Evolutionary conservation across 2,329 filamentous ascomycete species (phyloP).

Genomic region (Pseudonectria foliicola): DNA sequence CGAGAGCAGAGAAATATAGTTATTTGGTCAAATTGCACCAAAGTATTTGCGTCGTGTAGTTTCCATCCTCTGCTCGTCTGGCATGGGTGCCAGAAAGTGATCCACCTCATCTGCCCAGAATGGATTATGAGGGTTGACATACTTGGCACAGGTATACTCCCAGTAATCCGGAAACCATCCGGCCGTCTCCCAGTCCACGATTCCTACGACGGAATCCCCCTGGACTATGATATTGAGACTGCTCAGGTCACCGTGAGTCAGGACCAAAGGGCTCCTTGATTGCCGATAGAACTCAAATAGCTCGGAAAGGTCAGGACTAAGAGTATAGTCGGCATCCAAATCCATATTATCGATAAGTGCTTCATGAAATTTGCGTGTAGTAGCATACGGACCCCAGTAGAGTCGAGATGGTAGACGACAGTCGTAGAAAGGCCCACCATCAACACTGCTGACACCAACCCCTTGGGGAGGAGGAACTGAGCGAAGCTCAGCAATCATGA

Average conservation of each 20-base stretch:
- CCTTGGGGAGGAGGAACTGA: background rate
- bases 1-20: too few species aligned
- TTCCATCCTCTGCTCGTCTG: conserved; percentile 14
- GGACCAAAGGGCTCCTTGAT: conserved; percentile 1
- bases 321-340: background rate
- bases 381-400: background rate
- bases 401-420: background rate
- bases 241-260: too few species aligned
- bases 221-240: too few species aligned
- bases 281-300: background rate
- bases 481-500: background rate
- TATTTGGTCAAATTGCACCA: conserved; percentile 8
- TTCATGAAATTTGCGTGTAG: background rate
- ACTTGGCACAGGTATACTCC: too few species aligned
- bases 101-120: conserved; percentile 16
- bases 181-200: too few species aligned
- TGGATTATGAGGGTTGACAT: too few species aligned
- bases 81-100: conserved; percentile 8
- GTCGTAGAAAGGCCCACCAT: background rate
- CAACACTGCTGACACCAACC: background rate
- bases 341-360: background rate
- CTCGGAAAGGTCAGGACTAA: background rate
- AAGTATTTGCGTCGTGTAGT: conserved; percentile 9
- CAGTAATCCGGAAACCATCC: too few species aligned
- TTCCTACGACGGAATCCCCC: too few species aligned